Evolutionary conservation across 805 yeast genomes (phyloP).

Genomic region (Candida palmyrensis): DNA sequence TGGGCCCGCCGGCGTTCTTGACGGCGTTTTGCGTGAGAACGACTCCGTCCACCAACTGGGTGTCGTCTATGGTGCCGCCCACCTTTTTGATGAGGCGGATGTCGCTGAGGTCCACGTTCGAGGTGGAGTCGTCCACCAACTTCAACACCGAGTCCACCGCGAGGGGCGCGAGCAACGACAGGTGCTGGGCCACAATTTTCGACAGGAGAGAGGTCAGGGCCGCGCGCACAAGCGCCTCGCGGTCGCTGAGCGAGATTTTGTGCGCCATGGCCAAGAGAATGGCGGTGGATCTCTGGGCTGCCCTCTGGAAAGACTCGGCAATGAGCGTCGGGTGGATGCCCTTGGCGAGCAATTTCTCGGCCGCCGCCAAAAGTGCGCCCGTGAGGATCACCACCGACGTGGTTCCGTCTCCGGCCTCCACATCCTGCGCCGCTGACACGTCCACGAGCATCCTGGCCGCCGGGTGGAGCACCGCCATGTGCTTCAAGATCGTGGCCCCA

Average conservation of each 20-base stretch:
- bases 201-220: slow-evolving; percentile 93
- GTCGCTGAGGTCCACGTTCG: slow-evolving; percentile 78
- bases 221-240: slow-evolving; percentile 81
- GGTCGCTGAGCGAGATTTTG: slow-evolving; percentile 71
- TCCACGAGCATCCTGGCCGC: slow-evolving; percentile 97
- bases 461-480: slow-evolving; percentile 98
- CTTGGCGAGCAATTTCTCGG: slow-evolving; percentile 81
- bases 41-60: slow-evolving; percentile 88
- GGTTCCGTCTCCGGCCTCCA: slow-evolving; percentile 99
- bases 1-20: slow-evolving; percentile 91
- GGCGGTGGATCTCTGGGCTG: slow-evolving; percentile 78
- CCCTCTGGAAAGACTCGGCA: slow-evolving; percentile 89
- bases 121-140: slow-evolving; percentile 57
- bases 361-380: slow-evolving; percentile 92
- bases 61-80: slow-evolving; percentile 97
- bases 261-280: slow-evolving; percentile 81
- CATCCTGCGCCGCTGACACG: slow-evolving; percentile 95
- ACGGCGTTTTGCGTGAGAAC: slow-evolving; percentile 88
- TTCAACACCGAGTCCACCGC: slow-evolving; percentile 90
- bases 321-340: slow-evolving; percentile 95
- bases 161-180: slow-evolving; percentile 81
- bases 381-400: slow-evolving; percentile 95
- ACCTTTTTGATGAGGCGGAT: slow-evolving; percentile 88
- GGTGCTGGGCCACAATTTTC: slow-evolving; percentile 92
- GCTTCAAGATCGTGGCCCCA: slow-evolving; percentile 94